These are phyloP conservation scores for Kalmusia sp. DNA, from an alignment of 2,329 filamentous ascomycete species.

Conservation along the genomic window DNA sequence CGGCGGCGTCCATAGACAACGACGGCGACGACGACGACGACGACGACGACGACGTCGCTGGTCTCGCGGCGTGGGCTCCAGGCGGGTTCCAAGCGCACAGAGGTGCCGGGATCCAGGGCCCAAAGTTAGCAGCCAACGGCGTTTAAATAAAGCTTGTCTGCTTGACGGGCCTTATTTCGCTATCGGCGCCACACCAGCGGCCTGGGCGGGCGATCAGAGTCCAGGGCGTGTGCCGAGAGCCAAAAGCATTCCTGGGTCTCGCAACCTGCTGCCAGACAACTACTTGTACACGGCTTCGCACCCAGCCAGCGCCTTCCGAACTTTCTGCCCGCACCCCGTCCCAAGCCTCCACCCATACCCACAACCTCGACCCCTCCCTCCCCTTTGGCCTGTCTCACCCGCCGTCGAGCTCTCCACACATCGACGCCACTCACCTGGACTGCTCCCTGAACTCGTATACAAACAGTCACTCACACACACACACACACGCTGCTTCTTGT, in stretches of 20 bases:
- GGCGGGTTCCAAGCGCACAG: too few relatives aligned
- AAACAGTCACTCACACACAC: neutral
- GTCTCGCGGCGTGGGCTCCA: neutral
- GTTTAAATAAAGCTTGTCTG: slow-evolving; percentile 48
- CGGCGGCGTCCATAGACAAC: too few relatives aligned
- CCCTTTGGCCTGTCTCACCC: too few relatives aligned
- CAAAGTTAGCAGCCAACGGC: slow-evolving; percentile 38
- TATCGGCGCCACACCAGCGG: slow-evolving; percentile 44
- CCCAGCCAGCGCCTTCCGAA: slow-evolving; percentile 20
- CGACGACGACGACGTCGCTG: too few relatives aligned
- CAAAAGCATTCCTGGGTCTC: slow-evolving; percentile 29
- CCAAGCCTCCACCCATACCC: neutral
- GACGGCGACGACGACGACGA: too few relatives aligned
- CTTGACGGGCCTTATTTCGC: slow-evolving; percentile 43
- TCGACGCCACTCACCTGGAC: slow-evolving; percentile 15
- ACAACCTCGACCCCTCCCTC: too few relatives aligned
- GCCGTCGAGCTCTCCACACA: slow-evolving; percentile 29
- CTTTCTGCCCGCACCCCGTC: neutral
- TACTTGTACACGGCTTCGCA: slow-evolving; percentile 36
- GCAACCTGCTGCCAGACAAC: slow-evolving; percentile 14
- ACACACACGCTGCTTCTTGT: neutral
- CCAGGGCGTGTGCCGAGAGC: slow-evolving; percentile 32
- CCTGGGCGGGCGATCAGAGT: slow-evolving; percentile 43
- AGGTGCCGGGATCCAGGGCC: slow-evolving; percentile 21
- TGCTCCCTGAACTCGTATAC: neutral